Conservation (phyloP, 2,329 filamentous ascomycete genomes). For the Cladosporium phlei region DNA sequence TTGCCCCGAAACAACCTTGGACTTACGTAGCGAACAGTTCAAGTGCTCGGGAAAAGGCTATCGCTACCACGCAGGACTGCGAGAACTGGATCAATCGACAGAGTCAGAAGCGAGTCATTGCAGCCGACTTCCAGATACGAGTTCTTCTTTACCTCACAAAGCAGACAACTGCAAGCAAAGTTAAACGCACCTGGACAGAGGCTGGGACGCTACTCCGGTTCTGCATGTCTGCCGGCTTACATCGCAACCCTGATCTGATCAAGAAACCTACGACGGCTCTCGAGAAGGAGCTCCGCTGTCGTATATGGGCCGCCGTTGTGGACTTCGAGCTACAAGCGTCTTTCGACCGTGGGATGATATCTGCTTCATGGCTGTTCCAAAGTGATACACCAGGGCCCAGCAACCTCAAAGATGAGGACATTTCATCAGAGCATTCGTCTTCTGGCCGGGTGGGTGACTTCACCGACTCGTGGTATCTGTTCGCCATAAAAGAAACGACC, state of each 20-base stretch:
- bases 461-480: slow-evolving; percentile 27
- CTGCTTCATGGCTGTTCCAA: slow-evolving; percentile 37
- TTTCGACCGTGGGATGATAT: slow-evolving; percentile 51
- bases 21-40: slow-evolving; percentile 43
- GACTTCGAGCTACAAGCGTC: slow-evolving; percentile 55
- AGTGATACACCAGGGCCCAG: slow-evolving; percentile 48
- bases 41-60: slow-evolving; percentile 36
- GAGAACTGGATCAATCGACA: slow-evolving; percentile 42
- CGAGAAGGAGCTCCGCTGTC: slow-evolving; percentile 50
- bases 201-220: slow-evolving; percentile 49
- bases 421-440: slow-evolving; percentile 30
- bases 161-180: slow-evolving; percentile 47
- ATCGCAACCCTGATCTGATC: slow-evolving; percentile 43
- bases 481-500: slow-evolving; percentile 21
- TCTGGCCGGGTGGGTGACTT: slow-evolving; percentile 20
- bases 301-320: slow-evolving; percentile 54
- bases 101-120: slow-evolving; percentile 50
- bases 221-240: slow-evolving; percentile 51
- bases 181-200: slow-evolving; percentile 51
- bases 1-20: slow-evolving; percentile 26
- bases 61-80: slow-evolving; percentile 35
- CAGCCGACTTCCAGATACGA: slow-evolving; percentile 47
- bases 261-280: slow-evolving; percentile 37
- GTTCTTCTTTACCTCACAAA: slow-evolving; percentile 49
- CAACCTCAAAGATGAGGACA: slow-evolving; percentile 49